phyloP scores from a whole-genome alignment of 2,329 filamentous ascomycete species.

The Erysiphe pulchra region DNA sequence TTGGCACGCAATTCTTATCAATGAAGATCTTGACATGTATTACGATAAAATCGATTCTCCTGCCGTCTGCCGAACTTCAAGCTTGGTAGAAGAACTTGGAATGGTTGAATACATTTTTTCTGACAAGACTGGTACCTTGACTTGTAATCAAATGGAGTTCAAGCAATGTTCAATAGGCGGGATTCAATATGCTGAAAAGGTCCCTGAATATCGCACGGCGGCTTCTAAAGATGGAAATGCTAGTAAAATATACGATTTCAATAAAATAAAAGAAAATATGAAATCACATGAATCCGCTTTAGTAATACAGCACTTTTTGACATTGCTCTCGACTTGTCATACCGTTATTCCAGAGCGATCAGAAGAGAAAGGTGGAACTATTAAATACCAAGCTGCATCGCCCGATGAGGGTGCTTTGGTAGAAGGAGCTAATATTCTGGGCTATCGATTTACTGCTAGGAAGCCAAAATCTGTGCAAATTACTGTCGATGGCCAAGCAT shows the following conservation, averaged over 20 bases:
- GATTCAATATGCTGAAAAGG: conserved; percentile 76
- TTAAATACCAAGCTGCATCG: conserved; percentile 95
- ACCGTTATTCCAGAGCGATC: conserved; percentile 86
- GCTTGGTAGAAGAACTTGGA: conserved; percentile 83
- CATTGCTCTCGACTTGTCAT: conserved; percentile 72
- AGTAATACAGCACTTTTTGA: conserved; percentile 63
- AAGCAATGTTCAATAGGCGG: conserved; percentile 83
- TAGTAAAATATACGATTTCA: conserved; percentile 44
- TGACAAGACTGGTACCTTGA: conserved; percentile 89
- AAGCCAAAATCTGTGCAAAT: conserved; percentile 79
- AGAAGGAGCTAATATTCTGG: conserved; percentile 61
- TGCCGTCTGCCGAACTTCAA: conserved; percentile 86
- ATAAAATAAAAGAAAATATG: conserved; percentile 32
- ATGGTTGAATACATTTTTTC: conserved; percentile 99
- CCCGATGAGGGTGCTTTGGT: conserved; percentile 95
- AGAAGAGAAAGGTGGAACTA: conserved; percentile 49
- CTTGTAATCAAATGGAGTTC: conserved; percentile 99
- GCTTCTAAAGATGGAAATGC: conserved; percentile 54
- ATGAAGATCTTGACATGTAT: conserved; percentile 93
- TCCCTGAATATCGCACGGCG: conserved; percentile 71
- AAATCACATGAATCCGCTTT: conserved; percentile 27
- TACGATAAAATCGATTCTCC: conserved; percentile 88
- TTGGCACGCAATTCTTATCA: conserved; percentile 91
- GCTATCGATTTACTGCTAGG: conserved; percentile 74
- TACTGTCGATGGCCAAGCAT: conserved; percentile 41